These are phyloP conservation scores for Psilocybe mexicana DNA, from an alignment of 1,284 basidiomycete species.

Conservation along the genomic window DNA sequence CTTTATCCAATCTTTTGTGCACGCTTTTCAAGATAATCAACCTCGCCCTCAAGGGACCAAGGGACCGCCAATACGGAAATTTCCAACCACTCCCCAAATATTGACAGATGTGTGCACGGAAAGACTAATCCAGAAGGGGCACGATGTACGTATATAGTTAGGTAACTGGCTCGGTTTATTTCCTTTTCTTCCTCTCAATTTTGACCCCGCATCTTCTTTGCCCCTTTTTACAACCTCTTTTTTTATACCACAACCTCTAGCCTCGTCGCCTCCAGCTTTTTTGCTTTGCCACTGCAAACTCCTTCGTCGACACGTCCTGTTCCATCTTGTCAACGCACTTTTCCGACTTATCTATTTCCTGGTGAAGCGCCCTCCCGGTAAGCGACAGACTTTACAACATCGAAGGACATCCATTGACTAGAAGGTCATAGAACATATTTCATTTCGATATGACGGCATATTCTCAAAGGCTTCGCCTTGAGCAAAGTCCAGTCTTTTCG, in stretches of 20 bases:
- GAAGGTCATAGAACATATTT: not conserved
- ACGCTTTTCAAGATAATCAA: not conserved
- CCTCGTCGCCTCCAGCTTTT: not conserved
- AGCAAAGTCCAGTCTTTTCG: not conserved
- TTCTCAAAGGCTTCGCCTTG: not conserved
- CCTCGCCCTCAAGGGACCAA: not conserved
- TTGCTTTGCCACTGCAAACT: not conserved
- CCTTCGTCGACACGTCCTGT: no score
- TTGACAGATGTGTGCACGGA: constrained; percentile 17
- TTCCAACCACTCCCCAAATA: constrained; percentile 8
- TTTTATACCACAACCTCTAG: not conserved
- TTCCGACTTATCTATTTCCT: not conserved
- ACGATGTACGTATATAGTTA: constrained; percentile 12
- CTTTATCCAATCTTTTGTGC: not conserved
- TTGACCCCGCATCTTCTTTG: constrained; percentile 12
- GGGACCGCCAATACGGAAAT: constrained; percentile 1
- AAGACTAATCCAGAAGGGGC: constrained; percentile 13
- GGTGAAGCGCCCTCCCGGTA: not conserved
- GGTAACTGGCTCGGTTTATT: constrained; percentile 5
- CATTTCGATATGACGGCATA: not conserved
- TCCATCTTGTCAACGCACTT: not conserved
- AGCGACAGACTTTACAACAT: not conserved
- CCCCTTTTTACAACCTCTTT: not conserved
- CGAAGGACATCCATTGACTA: not conserved
- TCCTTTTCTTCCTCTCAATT: constrained; percentile 4